Percentiles rank a stretch among this genome's conserved stretches.
Evolutionary conservation across 768 basidiomycete genomes (phyloP).

Genomic region (Holtermannia corniformis): DNA sequence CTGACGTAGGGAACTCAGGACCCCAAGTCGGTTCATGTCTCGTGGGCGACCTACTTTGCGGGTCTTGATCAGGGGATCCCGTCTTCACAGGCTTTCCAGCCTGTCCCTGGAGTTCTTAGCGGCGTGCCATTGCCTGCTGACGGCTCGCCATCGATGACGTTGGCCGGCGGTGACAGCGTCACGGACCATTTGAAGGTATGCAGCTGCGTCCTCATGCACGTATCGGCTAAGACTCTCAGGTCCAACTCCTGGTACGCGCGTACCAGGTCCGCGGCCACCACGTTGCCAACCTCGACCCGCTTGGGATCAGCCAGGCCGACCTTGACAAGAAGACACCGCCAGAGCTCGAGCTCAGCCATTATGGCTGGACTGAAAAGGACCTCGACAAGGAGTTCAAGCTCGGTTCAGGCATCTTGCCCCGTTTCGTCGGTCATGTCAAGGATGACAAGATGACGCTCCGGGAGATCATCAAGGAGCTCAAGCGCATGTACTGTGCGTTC

Average conservation of each 20-base stretch:
- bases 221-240: conserved; percentile 47
- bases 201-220: background rate
- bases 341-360: conserved; percentile 86
- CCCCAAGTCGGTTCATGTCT: conserved; percentile 80
- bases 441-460: conserved; percentile 71
- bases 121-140: conserved; percentile 55
- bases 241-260: conserved; percentile 93
- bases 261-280: conserved; percentile 99
- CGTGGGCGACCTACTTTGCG: conserved; percentile 89
- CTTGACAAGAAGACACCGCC: conserved; percentile 67
- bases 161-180: conserved; percentile 54
- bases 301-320: conserved; percentile 85
- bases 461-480: conserved; percentile 82
- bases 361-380: conserved; percentile 90
- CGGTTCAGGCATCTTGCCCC: conserved; percentile 90
- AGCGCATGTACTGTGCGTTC: conserved; percentile 83
- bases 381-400: conserved; percentile 89
- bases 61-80: conserved; percentile 80
- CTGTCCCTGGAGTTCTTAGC: conserved; percentile 56
- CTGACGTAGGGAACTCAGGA: conserved; percentile 54
- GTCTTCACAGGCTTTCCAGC: conserved; percentile 61
- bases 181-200: conserved; percentile 88
- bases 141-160: conserved; percentile 67
- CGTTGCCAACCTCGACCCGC: conserved; percentile 86
- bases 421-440: conserved; percentile 78